Percentiles rank a stretch among this genome's conserved stretches.
Conservation (phyloP, 495 filamentous ascomycete species). For the Penicillium flavigenum region DNA sequence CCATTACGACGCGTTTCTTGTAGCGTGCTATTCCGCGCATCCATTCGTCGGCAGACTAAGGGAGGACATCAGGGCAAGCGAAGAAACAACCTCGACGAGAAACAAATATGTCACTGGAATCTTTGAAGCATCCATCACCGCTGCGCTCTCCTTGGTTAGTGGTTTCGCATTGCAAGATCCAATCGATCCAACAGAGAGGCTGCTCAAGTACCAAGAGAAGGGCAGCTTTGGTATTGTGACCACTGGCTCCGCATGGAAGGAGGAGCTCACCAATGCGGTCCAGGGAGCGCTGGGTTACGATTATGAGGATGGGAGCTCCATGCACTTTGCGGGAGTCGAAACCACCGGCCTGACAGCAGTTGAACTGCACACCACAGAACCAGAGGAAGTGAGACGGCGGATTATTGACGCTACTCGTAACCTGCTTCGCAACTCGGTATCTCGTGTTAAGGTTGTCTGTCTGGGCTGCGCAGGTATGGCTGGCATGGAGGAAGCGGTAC, state of each 20-base stretch:
- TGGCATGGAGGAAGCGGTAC: slow-evolving; percentile 79
- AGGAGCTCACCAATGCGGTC: slow-evolving; percentile 64
- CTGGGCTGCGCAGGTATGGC: slow-evolving; percentile 90
- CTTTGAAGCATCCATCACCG: slow-evolving; percentile 74
- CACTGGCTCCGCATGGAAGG: slow-evolving; percentile 81
- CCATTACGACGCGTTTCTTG: slow-evolving; percentile 70
- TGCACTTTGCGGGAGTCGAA: slow-evolving; percentile 72
- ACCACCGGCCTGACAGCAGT: slow-evolving; percentile 80
- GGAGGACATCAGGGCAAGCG: slow-evolving; percentile 32
- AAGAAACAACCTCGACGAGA: slow-evolving; percentile 21
- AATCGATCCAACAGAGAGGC: slow-evolving; percentile 25
- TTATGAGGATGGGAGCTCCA: slow-evolving; percentile 25
- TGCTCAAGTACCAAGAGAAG: slow-evolving; percentile 34
- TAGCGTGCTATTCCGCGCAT: slow-evolving; percentile 89
- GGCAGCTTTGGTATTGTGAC: slow-evolving; percentile 84
- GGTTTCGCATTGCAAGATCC: slow-evolving; percentile 31
- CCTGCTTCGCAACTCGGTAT: slow-evolving; percentile 53
- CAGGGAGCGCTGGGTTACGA: slow-evolving; percentile 41
- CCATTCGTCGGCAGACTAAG: slow-evolving; percentile 68
- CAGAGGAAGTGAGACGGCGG: slow-evolving; percentile 60
- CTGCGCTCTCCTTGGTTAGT: slow-evolving; percentile 52
- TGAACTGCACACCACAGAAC: slow-evolving; percentile 70
- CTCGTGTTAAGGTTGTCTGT: slow-evolving; percentile 51
- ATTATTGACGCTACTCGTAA: slow-evolving; percentile 68
- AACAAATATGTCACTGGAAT: slow-evolving; percentile 74